A percentile compares a stretch with the other conserved stretches of the same genome.
These are phyloP conservation scores for Metarhizium guizhouense DNA, from an alignment of 2,329 filamentous ascomycete genomes.

Conservation along the genomic window DNA sequence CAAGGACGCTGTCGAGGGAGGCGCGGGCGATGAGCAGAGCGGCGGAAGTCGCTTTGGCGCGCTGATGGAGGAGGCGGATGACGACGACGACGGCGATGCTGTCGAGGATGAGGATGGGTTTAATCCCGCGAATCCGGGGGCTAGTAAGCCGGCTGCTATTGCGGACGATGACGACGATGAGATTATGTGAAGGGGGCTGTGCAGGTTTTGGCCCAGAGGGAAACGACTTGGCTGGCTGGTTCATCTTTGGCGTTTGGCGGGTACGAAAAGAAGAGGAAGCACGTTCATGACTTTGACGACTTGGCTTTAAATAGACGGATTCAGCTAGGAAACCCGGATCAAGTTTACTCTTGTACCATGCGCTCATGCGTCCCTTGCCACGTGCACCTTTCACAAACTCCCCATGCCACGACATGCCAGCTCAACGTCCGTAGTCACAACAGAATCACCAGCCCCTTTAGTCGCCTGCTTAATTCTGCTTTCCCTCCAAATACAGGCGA, in stretches of 20 bases:
- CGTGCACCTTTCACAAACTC: too few species aligned
- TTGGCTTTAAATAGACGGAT: too few species aligned
- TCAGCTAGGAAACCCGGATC: too few species aligned
- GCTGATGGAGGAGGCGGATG: conserved; percentile 14
- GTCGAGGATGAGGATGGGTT: conserved; percentile 19
- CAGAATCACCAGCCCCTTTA: too few species aligned
- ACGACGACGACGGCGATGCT: conserved; percentile 21
- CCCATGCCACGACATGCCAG: too few species aligned
- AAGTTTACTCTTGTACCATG: too few species aligned
- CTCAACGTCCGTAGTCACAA: too few species aligned
- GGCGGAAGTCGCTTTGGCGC: conserved; percentile 9
- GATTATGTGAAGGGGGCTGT: conserved; percentile 17
- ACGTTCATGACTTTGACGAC: not conserved
- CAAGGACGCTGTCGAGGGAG: conserved; percentile 20
- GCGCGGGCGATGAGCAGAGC: conserved; percentile 8
- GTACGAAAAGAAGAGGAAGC: not conserved
- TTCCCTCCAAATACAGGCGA: conserved; percentile 33
- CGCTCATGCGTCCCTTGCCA: too few species aligned
- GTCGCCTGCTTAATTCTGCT: not conserved
- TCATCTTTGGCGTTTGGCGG: not conserved
- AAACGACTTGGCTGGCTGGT: not conserved
- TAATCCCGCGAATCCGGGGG: not conserved
- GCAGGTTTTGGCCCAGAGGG: not conserved
- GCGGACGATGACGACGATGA: conserved; percentile 23
- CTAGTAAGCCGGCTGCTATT: conserved; percentile 1